Evolutionary conservation across 305 asterid genomes (phyloP).

Genomic region (Fraxinus platypoda): DNA sequence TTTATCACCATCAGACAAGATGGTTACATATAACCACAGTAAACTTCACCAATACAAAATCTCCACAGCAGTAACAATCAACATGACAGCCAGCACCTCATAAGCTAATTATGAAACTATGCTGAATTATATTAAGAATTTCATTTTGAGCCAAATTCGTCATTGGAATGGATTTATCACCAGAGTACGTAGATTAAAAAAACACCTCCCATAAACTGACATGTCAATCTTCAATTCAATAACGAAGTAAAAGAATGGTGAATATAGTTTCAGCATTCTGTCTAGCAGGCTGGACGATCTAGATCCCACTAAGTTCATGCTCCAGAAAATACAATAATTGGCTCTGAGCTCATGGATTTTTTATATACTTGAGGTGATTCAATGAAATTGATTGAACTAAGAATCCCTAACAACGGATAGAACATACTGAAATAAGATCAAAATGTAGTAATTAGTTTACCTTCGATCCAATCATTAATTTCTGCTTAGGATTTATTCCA

Average conservation of each 20-base stretch:
- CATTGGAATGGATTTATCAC: not conserved
- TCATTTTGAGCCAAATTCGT: not conserved
- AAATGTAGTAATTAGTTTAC: constrained; percentile 29
- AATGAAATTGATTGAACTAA: constrained; percentile 4
- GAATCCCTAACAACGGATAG: constrained; percentile 5
- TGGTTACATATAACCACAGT: not conserved
- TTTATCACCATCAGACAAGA: constrained; percentile 9
- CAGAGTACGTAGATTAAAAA: not conserved
- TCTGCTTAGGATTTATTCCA: constrained; percentile 92
- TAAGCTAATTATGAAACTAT: not conserved
- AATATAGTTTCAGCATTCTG: constrained; percentile 8
- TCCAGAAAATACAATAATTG: not conserved
- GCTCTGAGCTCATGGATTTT: constrained; percentile 7
- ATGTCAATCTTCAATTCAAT: constrained; percentile 14
- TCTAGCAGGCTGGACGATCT: constrained; percentile 3
- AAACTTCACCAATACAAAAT: constrained; percentile 7
- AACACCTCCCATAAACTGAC: not conserved
- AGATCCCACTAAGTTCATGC: constrained; percentile 6
- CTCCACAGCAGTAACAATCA: not conserved
- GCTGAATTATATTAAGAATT: not conserved
- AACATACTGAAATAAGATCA: not conserved
- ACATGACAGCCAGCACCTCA: not conserved
- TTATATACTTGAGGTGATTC: not conserved
- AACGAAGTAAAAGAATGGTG: not conserved
- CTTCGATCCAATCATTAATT: constrained; percentile 91